A percentile compares a stretch with the other conserved stretches of the same genome.
These are phyloP conservation scores for Hymenoscyphus infarciens DNA, from an alignment of 2,329 filamentous ascomycete genomes.

Conservation along the genomic window DNA sequence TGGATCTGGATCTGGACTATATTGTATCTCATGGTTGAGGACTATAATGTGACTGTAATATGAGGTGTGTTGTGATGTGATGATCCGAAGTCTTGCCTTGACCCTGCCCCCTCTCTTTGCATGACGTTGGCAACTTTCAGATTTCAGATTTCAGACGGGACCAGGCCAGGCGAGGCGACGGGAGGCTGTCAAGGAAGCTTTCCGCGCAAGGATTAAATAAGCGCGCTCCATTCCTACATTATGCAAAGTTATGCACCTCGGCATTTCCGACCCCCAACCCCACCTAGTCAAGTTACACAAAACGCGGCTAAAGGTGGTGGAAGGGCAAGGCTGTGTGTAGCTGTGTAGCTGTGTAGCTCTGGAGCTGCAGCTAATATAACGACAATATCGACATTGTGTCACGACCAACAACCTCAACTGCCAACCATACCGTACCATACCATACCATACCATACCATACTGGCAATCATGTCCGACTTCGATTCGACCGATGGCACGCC, in stretches of 20 bases:
- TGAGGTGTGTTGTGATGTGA: no score
- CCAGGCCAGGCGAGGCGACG: no score
- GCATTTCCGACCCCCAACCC: no score
- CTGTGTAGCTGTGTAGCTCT: background rate
- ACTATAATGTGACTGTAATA: background rate
- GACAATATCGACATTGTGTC: background rate
- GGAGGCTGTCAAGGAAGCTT: no score
- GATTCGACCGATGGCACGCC: conserved; percentile 27
- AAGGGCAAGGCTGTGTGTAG: background rate
- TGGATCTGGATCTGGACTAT: background rate
- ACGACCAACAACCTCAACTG: conserved; percentile 10
- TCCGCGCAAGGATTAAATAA: background rate
- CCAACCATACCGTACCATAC: no score
- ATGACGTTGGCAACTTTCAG: background rate
- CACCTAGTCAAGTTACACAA: no score
- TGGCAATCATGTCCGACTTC: conserved; percentile 29
- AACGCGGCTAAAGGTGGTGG: background rate
- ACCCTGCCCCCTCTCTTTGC: background rate
- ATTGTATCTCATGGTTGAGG: background rate
- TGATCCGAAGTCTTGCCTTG: background rate
- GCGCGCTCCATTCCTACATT: background rate
- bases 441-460: conserved; percentile 1
- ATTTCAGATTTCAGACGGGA: no score
- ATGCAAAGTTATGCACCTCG: background rate
- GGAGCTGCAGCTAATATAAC: background rate